These are phyloP conservation scores for Filosporella fistucella DNA, from an alignment of 495 filamentous ascomycete genomes.

Conservation along the genomic window DNA sequence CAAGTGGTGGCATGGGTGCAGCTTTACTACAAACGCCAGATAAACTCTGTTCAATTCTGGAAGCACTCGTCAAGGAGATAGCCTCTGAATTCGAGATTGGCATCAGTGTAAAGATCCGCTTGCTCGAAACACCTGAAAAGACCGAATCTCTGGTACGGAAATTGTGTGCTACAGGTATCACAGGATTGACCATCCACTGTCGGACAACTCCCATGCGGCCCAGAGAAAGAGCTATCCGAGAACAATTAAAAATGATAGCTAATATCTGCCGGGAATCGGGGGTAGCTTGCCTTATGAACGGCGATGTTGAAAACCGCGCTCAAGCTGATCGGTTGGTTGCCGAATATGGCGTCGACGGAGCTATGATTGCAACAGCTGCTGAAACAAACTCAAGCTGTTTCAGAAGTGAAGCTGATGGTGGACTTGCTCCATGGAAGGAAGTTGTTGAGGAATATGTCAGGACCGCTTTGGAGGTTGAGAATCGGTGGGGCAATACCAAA, in stretches of 20 bases:
- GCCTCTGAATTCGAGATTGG: constrained; percentile 73
- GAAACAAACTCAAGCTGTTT: constrained; percentile 88
- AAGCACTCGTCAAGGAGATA: constrained; percentile 74
- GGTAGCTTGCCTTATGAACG: constrained; percentile 91
- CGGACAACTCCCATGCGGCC: constrained; percentile 95
- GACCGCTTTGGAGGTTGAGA: constrained; percentile 68
- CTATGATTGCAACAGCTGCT: constrained; percentile 92
- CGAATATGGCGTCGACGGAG: constrained; percentile 82
- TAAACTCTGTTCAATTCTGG: constrained; percentile 72
- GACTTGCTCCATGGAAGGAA: constrained; percentile 64
- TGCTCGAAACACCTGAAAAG: constrained; percentile 68
- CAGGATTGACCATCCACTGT: constrained; percentile 88
- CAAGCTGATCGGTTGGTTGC: constrained; percentile 61
- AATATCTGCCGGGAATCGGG: constrained; percentile 73
- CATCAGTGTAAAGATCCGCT: constrained; percentile 90
- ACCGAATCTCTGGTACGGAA: constrained; percentile 71
- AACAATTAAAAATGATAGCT: constrained; percentile 76
- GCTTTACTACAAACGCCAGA: constrained; percentile 82
- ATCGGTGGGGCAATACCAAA: constrained; percentile 88
- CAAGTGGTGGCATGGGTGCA: constrained; percentile 89
- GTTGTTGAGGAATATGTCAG: constrained; percentile 70
- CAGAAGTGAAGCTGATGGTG: constrained; percentile 57
- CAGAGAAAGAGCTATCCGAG: constrained; percentile 77
- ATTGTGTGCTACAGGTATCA: constrained; percentile 81
- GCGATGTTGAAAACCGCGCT: constrained; percentile 71